A percentile compares a stretch with the other conserved stretches of the same genome.
Evolutionary conservation across 129 eudicot species (phyloP).

Genomic region (Logfia minima): DNA sequence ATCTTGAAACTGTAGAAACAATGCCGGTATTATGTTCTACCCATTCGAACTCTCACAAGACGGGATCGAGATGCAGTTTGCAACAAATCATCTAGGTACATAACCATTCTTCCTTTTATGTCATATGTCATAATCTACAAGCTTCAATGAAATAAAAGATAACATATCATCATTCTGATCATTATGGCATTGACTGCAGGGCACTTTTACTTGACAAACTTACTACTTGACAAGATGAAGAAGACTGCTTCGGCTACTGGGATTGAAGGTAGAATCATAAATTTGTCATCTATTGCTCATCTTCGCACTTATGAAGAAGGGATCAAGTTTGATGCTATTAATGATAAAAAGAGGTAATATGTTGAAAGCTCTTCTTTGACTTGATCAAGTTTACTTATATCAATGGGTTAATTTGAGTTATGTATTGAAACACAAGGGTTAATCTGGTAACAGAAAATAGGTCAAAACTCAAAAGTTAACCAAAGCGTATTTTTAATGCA

Average conservation of each 20-base stretch:
- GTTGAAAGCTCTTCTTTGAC: not conserved
- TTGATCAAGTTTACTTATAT: not conserved
- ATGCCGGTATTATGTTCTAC: conserved; percentile 94
- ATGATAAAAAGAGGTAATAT: conserved; percentile 60
- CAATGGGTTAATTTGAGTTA: not conserved
- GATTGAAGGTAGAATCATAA: conserved; percentile 71
- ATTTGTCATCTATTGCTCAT: conserved; percentile 73
- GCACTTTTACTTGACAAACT: conserved; percentile 72
- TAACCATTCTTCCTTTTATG: not conserved
- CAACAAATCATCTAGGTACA: conserved; percentile 79
- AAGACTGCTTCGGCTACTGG: conserved; percentile 54
- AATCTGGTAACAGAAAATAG: not conserved
- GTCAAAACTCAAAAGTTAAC: not conserved
- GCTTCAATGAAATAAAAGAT: not conserved
- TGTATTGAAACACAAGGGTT: not conserved
- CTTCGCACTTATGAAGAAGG: conserved; percentile 61
- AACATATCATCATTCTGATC: not conserved
- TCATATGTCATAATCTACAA: not conserved
- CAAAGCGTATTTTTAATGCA: not conserved
- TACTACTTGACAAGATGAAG: conserved; percentile 83
- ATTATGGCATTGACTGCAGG: conserved; percentile 40
- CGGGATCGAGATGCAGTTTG: conserved; percentile 88
- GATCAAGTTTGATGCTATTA: conserved; percentile 57
- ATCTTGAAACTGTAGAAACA: conserved; percentile 54
- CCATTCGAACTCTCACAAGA: conserved; percentile 81